Conservation (phyloP, 2,329 filamentous ascomycete species). For the Venturia pyrina region DNA sequence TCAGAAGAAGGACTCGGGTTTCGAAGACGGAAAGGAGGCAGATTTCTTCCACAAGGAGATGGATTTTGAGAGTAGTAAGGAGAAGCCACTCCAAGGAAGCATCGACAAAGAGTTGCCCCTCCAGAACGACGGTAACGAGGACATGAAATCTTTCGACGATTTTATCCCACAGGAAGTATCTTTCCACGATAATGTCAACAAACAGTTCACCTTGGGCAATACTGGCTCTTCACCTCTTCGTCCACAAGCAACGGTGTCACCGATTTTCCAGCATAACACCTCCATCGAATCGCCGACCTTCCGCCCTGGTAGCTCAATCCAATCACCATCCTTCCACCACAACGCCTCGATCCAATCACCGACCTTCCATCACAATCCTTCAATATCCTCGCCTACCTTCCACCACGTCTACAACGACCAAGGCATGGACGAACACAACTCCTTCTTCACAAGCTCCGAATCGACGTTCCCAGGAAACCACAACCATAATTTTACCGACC, state of each 20-base stretch:
- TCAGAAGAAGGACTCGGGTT: not conserved
- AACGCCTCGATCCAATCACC: not conserved
- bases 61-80: not conserved
- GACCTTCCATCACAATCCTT: not conserved
- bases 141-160: not conserved
- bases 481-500: not conserved
- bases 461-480: not conserved
- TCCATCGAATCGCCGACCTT: not conserved
- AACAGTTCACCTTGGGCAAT: too few species aligned
- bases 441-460: not conserved
- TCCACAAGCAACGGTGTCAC: not conserved
- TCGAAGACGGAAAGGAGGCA: not conserved
- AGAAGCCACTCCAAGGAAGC: not conserved
- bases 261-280: not conserved
- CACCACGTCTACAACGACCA: not conserved
- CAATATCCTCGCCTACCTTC: not conserved
- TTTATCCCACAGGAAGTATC: not conserved
- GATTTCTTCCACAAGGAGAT: not conserved
- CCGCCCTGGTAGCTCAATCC: not conserved
- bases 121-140: not conserved
- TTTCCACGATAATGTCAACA: not conserved
- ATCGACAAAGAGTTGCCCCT: not conserved
- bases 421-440: not conserved
- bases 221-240: not conserved
- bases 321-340: not conserved